Evolutionary conservation across 768 basidiomycete genomes (phyloP).

Genomic region (Amanita rubescens): DNA sequence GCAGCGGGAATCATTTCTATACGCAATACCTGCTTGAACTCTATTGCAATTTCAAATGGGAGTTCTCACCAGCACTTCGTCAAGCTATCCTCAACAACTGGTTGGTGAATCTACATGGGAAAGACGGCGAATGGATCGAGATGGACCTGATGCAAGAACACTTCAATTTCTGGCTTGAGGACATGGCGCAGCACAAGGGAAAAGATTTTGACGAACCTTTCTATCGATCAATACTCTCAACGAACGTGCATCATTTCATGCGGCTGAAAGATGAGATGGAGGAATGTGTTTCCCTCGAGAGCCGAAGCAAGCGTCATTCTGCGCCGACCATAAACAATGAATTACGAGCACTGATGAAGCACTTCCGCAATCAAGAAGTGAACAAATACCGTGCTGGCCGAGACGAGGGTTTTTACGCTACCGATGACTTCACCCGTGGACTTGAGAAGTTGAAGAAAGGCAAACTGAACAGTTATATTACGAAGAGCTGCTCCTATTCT

Average conservation of each 20-base stretch:
- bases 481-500: background rate
- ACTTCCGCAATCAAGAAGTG: conserved; percentile 13
- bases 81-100: conserved; percentile 18
- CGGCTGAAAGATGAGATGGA: conserved; percentile 23
- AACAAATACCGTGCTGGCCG: conserved; percentile 16
- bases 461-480: background rate
- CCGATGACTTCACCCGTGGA: conserved; percentile 11
- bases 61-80: conserved; percentile 16
- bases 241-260: conserved; percentile 25
- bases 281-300: conserved; percentile 14
- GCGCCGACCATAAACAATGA: conserved; percentile 17
- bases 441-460: background rate
- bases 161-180: conserved; percentile 24
- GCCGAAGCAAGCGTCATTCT: conserved; percentile 15
- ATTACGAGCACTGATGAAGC: conserved; percentile 12
- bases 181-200: conserved; percentile 20
- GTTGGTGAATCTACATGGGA: conserved; percentile 23
- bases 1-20: conserved; percentile 26
- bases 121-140: conserved; percentile 15
- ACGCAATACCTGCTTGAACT: conserved; percentile 25
- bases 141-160: conserved; percentile 29
- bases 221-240: conserved; percentile 21
- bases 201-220: conserved; percentile 21
- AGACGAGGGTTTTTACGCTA: conserved; percentile 8
- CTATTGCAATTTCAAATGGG: conserved; percentile 22